Evolutionary conservation across 345 rosid genomes (phyloP), one percentile per base, ranked within the genome.

Genomic region (Eucalyptus regnans): DNA sequence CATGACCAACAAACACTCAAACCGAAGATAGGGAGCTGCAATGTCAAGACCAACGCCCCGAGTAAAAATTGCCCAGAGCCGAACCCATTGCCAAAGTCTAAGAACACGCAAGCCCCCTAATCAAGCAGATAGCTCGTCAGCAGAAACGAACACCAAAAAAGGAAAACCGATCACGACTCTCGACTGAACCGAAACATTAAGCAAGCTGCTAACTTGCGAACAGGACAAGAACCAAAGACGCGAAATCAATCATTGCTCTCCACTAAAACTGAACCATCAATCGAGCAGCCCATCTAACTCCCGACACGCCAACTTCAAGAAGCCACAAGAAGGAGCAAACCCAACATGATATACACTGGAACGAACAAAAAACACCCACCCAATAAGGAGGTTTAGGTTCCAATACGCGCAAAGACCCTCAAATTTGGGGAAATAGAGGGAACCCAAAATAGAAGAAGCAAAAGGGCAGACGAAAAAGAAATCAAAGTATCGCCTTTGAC

Each of bases 401-500:
- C 48, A 41, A 76, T 10, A 76, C 46, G 48, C 44, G 88, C 49
- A 23, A 46, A 27, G 88, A 17, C n/a, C n/a, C 50, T 33, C 33
- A 43, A 87, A 87, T 87, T 87, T 41, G 48, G 83, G 68, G 46
- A 50, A 88, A n/a, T 29, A 89, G n/a, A 50, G 20, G 25, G 8
- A 46, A 88, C 20, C 3, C 22, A 41, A 54, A 37, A 54, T 11
- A 54, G 23, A 22, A 60, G 52, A 43, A 25, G 62, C 23, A 29
- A 23, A 71, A 50, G 49, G 84, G 89, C 29, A 50, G 20, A 6
- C 25, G 58, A 46, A 9, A n/a, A 20, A 41, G n/a, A 86, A 20
- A 43, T 29, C 76, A 31, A 76, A 76, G 43, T 41, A 76, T 37
- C 83, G 83, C 43, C 27, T 76, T 76, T 31, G 89, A 98, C 99